Percentiles rank a stretch among this genome's conserved stretches.
phyloP scores from a whole-genome alignment of 2,329 filamentous ascomycete species.

The Chlorencoelia australis region DNA sequence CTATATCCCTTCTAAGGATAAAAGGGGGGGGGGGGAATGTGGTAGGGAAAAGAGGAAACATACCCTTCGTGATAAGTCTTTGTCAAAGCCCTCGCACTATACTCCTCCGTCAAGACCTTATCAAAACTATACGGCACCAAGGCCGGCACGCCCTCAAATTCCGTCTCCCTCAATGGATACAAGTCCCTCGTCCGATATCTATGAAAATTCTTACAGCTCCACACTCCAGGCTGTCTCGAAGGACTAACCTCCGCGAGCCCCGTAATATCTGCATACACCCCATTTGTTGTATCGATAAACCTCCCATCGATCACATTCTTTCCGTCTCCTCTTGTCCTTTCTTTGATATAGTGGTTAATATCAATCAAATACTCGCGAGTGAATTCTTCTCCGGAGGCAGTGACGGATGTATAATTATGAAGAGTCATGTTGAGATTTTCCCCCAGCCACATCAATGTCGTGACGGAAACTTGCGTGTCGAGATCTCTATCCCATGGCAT shows the following conservation, averaged over 20 bases:
- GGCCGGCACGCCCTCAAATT: constrained; percentile 64
- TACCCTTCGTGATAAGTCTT: constrained; percentile 53
- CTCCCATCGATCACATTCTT: constrained; percentile 74
- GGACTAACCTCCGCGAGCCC: constrained; percentile 60
- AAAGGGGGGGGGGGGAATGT: constrained; percentile 4
- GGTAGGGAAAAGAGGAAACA: constrained; percentile 21
- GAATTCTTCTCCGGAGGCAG: constrained; percentile 32
- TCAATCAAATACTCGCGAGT: constrained; percentile 59
- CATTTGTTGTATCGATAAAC: constrained; percentile 69
- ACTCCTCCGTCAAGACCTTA: constrained; percentile 55
- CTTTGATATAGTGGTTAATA: constrained; percentile 60
- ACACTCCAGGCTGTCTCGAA: constrained; percentile 48
- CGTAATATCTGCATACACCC: constrained; percentile 78
- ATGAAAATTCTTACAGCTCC: constrained; percentile 75
- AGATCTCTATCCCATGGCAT: constrained; percentile 81
- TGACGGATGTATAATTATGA: constrained; percentile 29
- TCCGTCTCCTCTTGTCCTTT: constrained; percentile 53
- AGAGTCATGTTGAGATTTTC: constrained; percentile 59
- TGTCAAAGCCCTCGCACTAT: constrained; percentile 49
- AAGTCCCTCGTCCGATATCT: constrained; percentile 60
- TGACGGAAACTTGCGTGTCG: constrained; percentile 65
- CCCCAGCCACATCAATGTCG: constrained; percentile 56
- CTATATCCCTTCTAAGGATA: background rate
- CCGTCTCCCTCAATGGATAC: constrained; percentile 63
- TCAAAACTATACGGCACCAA: constrained; percentile 62